Percentiles rank a stretch among this genome's conserved stretches.
Conservation (phyloP, 805 yeast species). For the Nakazawaea ernobii region DNA sequence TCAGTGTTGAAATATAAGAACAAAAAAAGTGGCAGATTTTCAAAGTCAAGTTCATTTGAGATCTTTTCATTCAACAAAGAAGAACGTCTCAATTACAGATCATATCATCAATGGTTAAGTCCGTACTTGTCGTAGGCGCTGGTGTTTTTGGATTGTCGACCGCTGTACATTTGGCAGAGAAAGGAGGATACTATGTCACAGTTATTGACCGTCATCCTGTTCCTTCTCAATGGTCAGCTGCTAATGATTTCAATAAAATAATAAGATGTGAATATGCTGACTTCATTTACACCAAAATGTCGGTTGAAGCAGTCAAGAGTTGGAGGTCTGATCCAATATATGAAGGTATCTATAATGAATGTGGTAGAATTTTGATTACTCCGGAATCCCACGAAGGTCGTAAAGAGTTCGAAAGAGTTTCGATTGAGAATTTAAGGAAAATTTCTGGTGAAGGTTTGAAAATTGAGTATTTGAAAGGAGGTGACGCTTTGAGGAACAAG, state of each 20-base stretch:
- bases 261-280: constrained; percentile 43
- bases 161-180: constrained; percentile 29
- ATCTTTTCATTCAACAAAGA: constrained; percentile 10
- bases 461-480: constrained; percentile 24
- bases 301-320: constrained; percentile 36
- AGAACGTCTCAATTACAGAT: too few species aligned
- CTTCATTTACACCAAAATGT: constrained; percentile 32
- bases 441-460: constrained; percentile 22
- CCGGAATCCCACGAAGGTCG: constrained; percentile 29
- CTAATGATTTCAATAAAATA: constrained; percentile 44
- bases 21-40: too few species aligned
- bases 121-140: constrained; percentile 26
- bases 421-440: constrained; percentile 27
- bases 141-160: constrained; percentile 45
- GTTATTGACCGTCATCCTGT: constrained; percentile 35
- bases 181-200: constrained; percentile 24
- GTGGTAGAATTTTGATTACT: constrained; percentile 37
- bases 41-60: constrained; percentile 12
- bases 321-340: constrained; percentile 33
- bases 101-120: constrained; percentile 9
- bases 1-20: too few species aligned
- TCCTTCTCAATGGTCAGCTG: constrained; percentile 42
- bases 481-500: constrained; percentile 23
- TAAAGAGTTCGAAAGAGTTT: constrained; percentile 29
- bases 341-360: constrained; percentile 28